These are phyloP conservation scores for Clonostachys byssicola DNA, from an alignment of 2,329 filamentous ascomycete genomes.

Conservation along the genomic window DNA sequence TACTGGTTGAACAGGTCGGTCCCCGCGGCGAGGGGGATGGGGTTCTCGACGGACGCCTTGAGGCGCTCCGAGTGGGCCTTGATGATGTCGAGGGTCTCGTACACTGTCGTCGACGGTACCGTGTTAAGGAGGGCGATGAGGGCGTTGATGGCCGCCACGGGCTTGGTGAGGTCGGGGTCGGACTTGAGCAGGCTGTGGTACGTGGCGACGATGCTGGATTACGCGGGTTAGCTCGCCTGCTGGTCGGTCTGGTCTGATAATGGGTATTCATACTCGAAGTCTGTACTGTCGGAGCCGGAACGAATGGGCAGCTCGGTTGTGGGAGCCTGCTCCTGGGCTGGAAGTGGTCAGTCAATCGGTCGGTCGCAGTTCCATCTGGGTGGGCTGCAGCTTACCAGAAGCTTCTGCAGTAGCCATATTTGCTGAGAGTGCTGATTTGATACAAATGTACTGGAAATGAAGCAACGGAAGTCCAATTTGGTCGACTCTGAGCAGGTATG, in stretches of 20 bases:
- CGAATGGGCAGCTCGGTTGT: background rate
- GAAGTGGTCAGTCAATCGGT: background rate
- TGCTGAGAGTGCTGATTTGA: background rate
- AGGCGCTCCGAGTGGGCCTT: slow-evolving; percentile 73
- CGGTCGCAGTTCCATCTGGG: background rate
- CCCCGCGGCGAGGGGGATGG: slow-evolving; percentile 87
- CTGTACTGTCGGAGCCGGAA: background rate
- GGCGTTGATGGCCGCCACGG: slow-evolving; percentile 89
- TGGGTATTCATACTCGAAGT: slow-evolving; percentile 1
- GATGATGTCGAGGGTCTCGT: slow-evolving; percentile 87
- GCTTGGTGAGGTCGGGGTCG: slow-evolving; percentile 88
- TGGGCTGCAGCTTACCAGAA: background rate
- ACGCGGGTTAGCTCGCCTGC: background rate
- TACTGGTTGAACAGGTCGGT: slow-evolving; percentile 96
- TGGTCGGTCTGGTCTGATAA: background rate
- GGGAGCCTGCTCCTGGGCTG: background rate
- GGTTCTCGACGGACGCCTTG: slow-evolving; percentile 77
- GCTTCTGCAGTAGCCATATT: background rate
- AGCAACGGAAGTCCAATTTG: background rate
- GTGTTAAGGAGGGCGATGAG: slow-evolving; percentile 82
- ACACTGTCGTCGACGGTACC: slow-evolving; percentile 79
- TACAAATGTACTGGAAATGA: background rate
- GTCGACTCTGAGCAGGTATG: background rate
- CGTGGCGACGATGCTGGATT: slow-evolving; percentile 46
- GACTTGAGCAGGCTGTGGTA: slow-evolving; percentile 50